Percentiles rank a stretch among this genome's conserved stretches.
Evolutionary conservation across 2,329 filamentous ascomycete species (phyloP).

Genomic region (Colletotrichum costaricense): DNA sequence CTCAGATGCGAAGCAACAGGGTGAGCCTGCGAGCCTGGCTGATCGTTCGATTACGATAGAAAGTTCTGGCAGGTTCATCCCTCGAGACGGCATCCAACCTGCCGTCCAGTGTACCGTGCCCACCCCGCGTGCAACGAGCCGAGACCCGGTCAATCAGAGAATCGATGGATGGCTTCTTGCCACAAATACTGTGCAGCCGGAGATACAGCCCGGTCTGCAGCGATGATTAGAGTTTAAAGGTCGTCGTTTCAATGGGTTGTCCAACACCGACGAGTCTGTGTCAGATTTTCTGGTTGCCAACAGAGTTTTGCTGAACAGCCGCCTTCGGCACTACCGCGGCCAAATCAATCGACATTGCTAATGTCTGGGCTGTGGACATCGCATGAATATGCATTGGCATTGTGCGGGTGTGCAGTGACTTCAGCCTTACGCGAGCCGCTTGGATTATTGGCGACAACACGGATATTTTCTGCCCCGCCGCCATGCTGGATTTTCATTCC

Average conservation of each 20-base stretch:
- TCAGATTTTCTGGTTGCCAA: conserved; percentile 1
- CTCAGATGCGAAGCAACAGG: neutral
- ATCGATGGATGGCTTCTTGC: neutral
- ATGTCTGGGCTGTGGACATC: neutral
- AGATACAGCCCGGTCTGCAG: neutral
- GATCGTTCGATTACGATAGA: neutral
- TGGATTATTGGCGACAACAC: neutral
- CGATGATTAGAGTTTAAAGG: conserved; percentile 9
- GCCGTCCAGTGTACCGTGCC: conserved; percentile 1
- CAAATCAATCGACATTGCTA: neutral
- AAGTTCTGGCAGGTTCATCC: conserved; percentile 14
- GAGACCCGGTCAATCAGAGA: conserved; percentile 5
- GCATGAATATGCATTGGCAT: neutral
- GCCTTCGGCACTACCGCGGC: conserved; percentile 4
- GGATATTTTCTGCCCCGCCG: neutral
- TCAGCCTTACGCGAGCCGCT: neutral
- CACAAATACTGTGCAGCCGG: neutral
- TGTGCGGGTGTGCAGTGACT: neutral
- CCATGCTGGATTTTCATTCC: neutral
- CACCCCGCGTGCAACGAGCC: conserved; percentile 7
- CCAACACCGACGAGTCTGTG: conserved; percentile 4
- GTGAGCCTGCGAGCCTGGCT: neutral
- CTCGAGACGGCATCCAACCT: neutral
- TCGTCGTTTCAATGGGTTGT: conserved; percentile 3
- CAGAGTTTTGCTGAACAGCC: conserved; percentile 12